These are phyloP conservation scores for Apocynum venetum DNA, from an alignment of 257 asterid species.

Conservation along the genomic window DNA sequence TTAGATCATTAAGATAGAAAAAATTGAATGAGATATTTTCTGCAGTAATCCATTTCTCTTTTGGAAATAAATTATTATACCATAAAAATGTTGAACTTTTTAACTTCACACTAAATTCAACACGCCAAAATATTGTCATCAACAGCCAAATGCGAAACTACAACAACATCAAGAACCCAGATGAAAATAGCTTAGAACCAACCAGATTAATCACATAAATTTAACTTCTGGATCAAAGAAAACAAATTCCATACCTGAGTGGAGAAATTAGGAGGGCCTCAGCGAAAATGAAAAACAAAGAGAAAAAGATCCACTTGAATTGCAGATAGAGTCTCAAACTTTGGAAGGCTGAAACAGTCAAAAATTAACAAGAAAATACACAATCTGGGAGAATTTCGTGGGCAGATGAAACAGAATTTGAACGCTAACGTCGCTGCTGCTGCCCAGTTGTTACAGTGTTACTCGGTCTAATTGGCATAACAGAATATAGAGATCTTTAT, in stretches of 20 bases:
- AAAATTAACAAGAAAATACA: neutral
- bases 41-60: neutral
- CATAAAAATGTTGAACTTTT: neutral
- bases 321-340: neutral
- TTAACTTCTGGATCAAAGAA: neutral
- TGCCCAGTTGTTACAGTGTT: neutral
- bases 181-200: neutral
- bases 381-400: neutral
- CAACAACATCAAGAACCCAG: conserved; percentile 12
- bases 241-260: conserved; percentile 5
- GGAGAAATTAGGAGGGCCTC: conserved; percentile 15
- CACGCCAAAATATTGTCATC: neutral
- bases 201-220: neutral
- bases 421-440: conserved; percentile 12
- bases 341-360: conserved; percentile 14
- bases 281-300: neutral
- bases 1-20: neutral
- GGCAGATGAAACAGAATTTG: conserved; percentile 17
- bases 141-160: neutral
- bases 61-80: neutral
- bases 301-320: conserved; percentile 3
- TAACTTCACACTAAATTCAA: neutral
- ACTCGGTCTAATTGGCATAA: neutral
- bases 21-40: neutral
- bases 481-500: neutral